A percentile compares a stretch with the other conserved stretches of the same genome.
These are phyloP conservation scores for Moelleriella libera DNA, from an alignment of 2,329 filamentous ascomycete genomes.

Conservation along the genomic window DNA sequence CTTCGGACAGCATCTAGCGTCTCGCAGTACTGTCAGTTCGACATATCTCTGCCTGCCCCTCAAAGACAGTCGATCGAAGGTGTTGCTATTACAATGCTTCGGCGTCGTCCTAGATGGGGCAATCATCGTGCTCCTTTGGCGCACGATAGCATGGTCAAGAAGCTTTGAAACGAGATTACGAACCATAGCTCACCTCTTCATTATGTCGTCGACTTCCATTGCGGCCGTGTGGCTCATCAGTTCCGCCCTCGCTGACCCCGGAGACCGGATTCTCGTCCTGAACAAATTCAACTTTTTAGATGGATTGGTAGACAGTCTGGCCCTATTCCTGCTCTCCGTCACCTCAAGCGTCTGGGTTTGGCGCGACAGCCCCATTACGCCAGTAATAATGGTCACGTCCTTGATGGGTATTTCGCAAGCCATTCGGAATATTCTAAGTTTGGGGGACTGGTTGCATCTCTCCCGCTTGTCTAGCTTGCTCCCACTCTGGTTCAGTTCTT, in stretches of 20 bases:
- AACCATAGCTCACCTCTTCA: conserved; percentile 27
- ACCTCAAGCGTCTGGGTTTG: conserved; percentile 31
- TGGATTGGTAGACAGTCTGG: conserved; percentile 30
- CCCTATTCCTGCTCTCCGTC: conserved; percentile 27
- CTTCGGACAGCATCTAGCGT: conserved; percentile 26
- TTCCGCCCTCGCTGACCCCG: conserved; percentile 13
- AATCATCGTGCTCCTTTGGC: conserved; percentile 34
- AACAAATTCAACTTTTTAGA: conserved; percentile 34
- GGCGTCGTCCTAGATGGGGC: conserved; percentile 31
- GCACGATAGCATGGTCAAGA: conserved; percentile 34
- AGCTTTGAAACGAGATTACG: conserved; percentile 32
- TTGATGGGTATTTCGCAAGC: conserved; percentile 23
- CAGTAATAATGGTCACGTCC: conserved; percentile 28
- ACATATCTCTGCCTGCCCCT: conserved; percentile 35
- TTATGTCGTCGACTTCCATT: conserved; percentile 23
- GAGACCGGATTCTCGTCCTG: conserved; percentile 15
- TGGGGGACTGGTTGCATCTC: conserved; percentile 31
- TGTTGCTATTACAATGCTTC: conserved; percentile 26
- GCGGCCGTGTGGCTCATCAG: conserved; percentile 21
- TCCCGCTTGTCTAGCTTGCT: conserved; percentile 20
- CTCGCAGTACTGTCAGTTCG: conserved; percentile 23
- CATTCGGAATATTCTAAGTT: conserved; percentile 18
- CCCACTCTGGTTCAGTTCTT: conserved; percentile 22
- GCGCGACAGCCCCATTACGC: conserved; percentile 28
- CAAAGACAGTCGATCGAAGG: conserved; percentile 21